These are phyloP conservation scores for Chlorella sp. DNA, from an alignment of 139 green algal species.

Conservation along the genomic window DNA sequence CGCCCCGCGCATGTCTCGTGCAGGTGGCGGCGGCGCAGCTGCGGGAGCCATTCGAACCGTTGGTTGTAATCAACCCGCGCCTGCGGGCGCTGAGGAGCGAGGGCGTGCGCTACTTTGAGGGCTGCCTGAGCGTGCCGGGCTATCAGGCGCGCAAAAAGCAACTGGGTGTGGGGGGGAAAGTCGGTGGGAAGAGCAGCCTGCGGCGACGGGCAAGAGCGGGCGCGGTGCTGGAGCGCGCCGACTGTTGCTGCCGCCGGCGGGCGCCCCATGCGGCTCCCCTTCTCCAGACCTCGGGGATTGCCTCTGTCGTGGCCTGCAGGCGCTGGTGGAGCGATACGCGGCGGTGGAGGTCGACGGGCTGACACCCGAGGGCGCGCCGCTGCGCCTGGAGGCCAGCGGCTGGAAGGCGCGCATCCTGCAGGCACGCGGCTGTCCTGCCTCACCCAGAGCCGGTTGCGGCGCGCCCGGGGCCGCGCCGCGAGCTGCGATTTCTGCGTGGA, in stretches of 20 bases:
- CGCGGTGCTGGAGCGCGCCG: not conserved
- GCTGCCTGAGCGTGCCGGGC: conserved; percentile 34
- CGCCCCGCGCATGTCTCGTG: too few relatives aligned
- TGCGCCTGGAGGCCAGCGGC: conserved; percentile 18
- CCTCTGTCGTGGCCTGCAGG: not conserved
- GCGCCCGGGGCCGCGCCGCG: too few relatives aligned
- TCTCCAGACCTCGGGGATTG: not conserved
- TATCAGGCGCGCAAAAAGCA: conserved; percentile 37
- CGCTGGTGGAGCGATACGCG: conserved; percentile 27
- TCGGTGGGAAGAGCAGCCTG: too few relatives aligned
- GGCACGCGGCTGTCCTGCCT: too few relatives aligned
- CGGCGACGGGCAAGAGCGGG: not conserved
- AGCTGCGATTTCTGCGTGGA: too few relatives aligned
- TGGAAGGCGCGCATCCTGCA: conserved; percentile 42
- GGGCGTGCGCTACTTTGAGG: conserved; percentile 35
- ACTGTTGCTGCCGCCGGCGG: not conserved
- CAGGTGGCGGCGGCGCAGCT: conserved; percentile 7
- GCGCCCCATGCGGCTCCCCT: not conserved
- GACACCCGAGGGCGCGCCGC: conserved; percentile 11
- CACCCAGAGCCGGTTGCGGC: too few relatives aligned
- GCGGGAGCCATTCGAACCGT: conserved; percentile 16
- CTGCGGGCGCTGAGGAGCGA: not conserved
- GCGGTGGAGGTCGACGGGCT: conserved; percentile 18
- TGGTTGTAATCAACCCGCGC: conserved; percentile 30
- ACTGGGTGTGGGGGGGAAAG: too few relatives aligned